Conservation (phyloP, 208 protist genomes). For the Leishmania martiniquensis region DNA sequence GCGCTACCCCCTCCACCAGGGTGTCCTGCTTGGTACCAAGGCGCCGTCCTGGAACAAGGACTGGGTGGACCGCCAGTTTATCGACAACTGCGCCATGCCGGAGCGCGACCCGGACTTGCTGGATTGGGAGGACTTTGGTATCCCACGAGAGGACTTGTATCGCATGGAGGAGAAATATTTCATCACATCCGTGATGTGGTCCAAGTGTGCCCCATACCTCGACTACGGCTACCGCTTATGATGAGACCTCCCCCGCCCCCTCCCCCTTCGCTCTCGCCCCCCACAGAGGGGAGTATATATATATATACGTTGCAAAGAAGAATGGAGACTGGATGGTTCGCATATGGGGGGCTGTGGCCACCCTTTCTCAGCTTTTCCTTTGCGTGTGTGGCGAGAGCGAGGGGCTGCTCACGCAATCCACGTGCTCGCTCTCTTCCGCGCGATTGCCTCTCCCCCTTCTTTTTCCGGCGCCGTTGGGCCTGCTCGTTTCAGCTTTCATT, state of each 20-base stretch:
- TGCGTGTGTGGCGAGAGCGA: not conserved
- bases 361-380: not conserved
- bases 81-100: slow-evolving; percentile 89
- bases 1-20: slow-evolving; percentile 76
- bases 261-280: not conserved
- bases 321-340: not conserved
- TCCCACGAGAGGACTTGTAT: slow-evolving; percentile 89
- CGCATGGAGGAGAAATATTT: slow-evolving; percentile 94
- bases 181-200: slow-evolving; percentile 86
- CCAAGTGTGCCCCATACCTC: slow-evolving; percentile 71
- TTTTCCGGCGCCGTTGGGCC: not conserved
- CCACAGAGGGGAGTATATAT: not conserved
- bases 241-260: not conserved
- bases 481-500: not conserved
- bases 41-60: slow-evolving; percentile 85
- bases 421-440: not conserved
- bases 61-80: slow-evolving; percentile 89
- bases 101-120: slow-evolving; percentile 90
- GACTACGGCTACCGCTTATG: slow-evolving; percentile 78
- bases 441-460: too few relatives aligned
- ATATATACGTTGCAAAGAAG: slow-evolving; percentile 3
- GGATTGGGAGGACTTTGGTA: slow-evolving; percentile 93
- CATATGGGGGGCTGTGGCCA: not conserved
- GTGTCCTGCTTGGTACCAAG: slow-evolving; percentile 70
- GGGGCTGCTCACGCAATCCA: not conserved